Base-by-base conservation (phyloP, 139 green algal species). In the Gonium pectorale region DNA sequence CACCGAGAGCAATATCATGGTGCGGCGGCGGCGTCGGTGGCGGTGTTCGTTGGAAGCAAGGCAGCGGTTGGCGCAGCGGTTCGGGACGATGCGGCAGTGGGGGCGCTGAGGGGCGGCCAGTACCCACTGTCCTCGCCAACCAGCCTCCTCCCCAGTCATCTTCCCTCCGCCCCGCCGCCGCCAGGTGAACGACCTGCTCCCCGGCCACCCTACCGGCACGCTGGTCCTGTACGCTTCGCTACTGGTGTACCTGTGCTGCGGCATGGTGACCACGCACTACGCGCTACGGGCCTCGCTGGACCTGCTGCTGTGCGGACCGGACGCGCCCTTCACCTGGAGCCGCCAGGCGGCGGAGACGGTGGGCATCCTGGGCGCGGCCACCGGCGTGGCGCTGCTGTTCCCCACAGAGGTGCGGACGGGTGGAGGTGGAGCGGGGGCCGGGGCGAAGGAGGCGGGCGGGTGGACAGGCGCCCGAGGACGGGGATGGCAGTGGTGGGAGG, bases 261-360 rank as follows among this genome's bases (percentile, higher is more conserved):
- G 91, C 79, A 94, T 94, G 87, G 90, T 92, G 7, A 91, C 88
- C 19, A 94, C 87, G 3, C 88, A 95, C 77, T 90, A 90, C 51
- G 92, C 92, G 5, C 86, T 94, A 62, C 62, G 89, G 0, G 88
- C 88, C 29, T 93, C 81, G 5, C 80, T 96, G 73, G 89, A 95
- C 79, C 83, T 91, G 54, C 69, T 95, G 81, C 37, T 95, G 73
- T 72, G 85, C 26, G 90, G 89, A 5, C 91, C 95, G 37, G 86
- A 87, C n/a, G 87, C 90, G 6, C 74, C 86, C 1, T 94, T 89
- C 69, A 86, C 60, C 0, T 86, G 82, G 52, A 33, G 38, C 2
- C 80, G 91, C 21, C 86, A 96, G 41, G 67, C 90, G 17, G 62
- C n/a, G 38, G 86, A 92, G 62, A 95, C 92, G n/a, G 27, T 75